Conservation (phyloP, 2,329 filamentous ascomycete genomes). For the Fusarium sp. region DNA sequence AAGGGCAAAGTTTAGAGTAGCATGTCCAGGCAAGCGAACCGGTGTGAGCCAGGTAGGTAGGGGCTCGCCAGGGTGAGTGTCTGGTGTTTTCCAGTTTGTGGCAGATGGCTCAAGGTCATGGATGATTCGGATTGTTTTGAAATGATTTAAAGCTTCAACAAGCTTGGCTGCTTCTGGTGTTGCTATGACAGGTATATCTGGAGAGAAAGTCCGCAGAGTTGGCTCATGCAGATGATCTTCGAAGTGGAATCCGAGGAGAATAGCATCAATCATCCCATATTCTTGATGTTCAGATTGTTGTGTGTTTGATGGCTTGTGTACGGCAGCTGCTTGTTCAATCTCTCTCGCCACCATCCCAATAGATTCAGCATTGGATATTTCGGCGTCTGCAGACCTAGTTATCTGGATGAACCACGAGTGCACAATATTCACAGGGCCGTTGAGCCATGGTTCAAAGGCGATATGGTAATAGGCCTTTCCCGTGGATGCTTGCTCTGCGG, state of each 20-base stretch:
- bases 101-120: slow-evolving; percentile 2
- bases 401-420: slow-evolving; percentile 42
- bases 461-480: slow-evolving; percentile 48
- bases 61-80: slow-evolving; percentile 37
- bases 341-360: slow-evolving; percentile 31
- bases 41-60: slow-evolving; percentile 39
- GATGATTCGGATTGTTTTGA: slow-evolving; percentile 33
- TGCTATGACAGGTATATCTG: slow-evolving; percentile 37
- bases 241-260: slow-evolving; percentile 36
- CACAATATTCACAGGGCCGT: slow-evolving; percentile 37
- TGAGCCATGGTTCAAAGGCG: slow-evolving; percentile 51
- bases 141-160: slow-evolving; percentile 35
- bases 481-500: slow-evolving; percentile 26
- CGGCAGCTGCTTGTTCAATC: slow-evolving; percentile 32
- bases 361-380: slow-evolving; percentile 8
- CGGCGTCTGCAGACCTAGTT: neutral
- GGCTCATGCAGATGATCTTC: slow-evolving; percentile 38
- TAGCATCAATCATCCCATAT: slow-evolving; percentile 33
- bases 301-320: neutral
- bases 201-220: slow-evolving; percentile 31
- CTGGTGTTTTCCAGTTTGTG: slow-evolving; percentile 26
- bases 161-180: slow-evolving; percentile 19
- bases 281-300: neutral
- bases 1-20: slow-evolving; percentile 35
- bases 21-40: slow-evolving; percentile 29